These are phyloP conservation scores for Salmacisia buchloeana DNA, from an alignment of 1,284 basidiomycete species.

Conservation along the genomic window DNA sequence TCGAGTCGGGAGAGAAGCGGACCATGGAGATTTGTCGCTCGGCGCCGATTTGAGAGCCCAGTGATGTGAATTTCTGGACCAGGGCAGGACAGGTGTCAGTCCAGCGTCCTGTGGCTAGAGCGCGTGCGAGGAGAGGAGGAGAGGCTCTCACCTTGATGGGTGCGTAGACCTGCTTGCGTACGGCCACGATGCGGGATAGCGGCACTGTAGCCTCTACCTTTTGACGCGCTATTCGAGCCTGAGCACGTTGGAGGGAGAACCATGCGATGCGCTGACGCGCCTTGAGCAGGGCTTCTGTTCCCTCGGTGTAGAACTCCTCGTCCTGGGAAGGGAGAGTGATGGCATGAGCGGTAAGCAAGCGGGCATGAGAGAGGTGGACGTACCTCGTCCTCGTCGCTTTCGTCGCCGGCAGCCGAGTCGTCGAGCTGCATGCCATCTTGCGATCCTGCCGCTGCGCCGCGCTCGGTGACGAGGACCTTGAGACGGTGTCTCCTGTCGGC, in stretches of 20 bases:
- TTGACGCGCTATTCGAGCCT: slow-evolving; percentile 82
- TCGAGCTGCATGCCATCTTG: slow-evolving; percentile 17
- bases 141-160: slow-evolving; percentile 70
- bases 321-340: slow-evolving; percentile 54
- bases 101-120: background rate
- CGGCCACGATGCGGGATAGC: slow-evolving; percentile 82
- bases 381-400: slow-evolving; percentile 53
- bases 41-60: slow-evolving; percentile 96
- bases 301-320: slow-evolving; percentile 95
- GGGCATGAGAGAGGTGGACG: background rate
- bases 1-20: slow-evolving; percentile 85
- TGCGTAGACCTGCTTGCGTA: slow-evolving; percentile 78
- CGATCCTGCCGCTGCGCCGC: slow-evolving; percentile 63
- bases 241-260: slow-evolving; percentile 90
- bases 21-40: slow-evolving; percentile 89
- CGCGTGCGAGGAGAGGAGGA: background rate
- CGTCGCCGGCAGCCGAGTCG: slow-evolving; percentile 64
- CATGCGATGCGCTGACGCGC: slow-evolving; percentile 78
- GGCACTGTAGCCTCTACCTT: slow-evolving; percentile 77
- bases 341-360: background rate
- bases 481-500: slow-evolving; percentile 78
- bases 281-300: slow-evolving; percentile 74
- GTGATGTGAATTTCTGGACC: slow-evolving; percentile 71
- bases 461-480: slow-evolving; percentile 80
- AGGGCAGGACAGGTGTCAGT: background rate